Percentiles rank a stretch among this genome's conserved stretches.
phyloP scores from a whole-genome alignment of 2,329 filamentous ascomycete species.

The Myriosclerotinia duriaeana region DNA sequence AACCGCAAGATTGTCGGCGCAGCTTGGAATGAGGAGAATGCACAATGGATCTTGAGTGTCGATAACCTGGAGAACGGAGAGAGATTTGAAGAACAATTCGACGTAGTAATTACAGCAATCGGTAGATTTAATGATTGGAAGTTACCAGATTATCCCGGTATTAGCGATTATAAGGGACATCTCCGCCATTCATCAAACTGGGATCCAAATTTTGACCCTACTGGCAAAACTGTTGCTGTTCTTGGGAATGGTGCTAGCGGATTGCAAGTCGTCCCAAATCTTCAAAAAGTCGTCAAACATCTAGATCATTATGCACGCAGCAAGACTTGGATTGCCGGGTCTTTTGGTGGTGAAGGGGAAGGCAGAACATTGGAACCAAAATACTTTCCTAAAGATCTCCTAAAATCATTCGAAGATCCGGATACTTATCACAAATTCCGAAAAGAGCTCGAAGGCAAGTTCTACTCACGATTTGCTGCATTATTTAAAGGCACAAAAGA shows the following conservation, averaged over 20 bases:
- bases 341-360: constrained; percentile 43
- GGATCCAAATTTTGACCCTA: constrained; percentile 52
- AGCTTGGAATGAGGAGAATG: constrained; percentile 53
- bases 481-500: constrained; percentile 51
- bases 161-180: constrained; percentile 48
- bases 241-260: constrained; percentile 53
- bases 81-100: constrained; percentile 49
- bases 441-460: constrained; percentile 58
- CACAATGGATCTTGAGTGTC: constrained; percentile 51
- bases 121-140: constrained; percentile 68
- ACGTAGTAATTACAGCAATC: constrained; percentile 62
- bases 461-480: constrained; percentile 57
- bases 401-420: constrained; percentile 56
- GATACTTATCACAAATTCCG: constrained; percentile 60
- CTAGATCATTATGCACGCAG: constrained; percentile 43
- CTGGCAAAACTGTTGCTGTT: constrained; percentile 48
- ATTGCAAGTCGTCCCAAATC: constrained; percentile 52
- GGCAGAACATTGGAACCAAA: constrained; percentile 49
- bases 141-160: constrained; percentile 59
- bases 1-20: constrained; percentile 55
- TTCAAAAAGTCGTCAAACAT: constrained; percentile 38
- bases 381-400: constrained; percentile 53
- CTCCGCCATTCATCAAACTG: constrained; percentile 61
- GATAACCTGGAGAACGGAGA: constrained; percentile 44
- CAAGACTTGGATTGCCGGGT: constrained; percentile 60